A percentile compares a stretch with the other conserved stretches of the same genome.
These are phyloP conservation scores for Solanum hybrid DNA, from an alignment of 305 asterid genomes.

Conservation along the genomic window DNA sequence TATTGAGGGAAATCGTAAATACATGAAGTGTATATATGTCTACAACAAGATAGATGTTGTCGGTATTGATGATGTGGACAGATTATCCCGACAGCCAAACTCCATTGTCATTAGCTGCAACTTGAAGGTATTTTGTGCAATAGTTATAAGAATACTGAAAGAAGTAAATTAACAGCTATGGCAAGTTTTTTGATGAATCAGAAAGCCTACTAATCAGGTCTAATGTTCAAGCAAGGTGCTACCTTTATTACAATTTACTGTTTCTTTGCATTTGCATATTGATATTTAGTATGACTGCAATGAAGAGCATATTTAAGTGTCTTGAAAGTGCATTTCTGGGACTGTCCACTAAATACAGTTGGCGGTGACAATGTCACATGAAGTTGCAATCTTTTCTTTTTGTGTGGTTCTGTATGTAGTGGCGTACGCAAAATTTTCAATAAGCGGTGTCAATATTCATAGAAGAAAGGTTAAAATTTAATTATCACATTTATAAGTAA, in stretches of 20 bases:
- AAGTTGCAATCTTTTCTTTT: not conserved
- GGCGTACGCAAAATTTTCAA: not conserved
- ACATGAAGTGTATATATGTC: constrained; percentile 87
- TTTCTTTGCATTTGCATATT: not conserved
- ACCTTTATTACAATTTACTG: not conserved
- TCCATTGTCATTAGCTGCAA: constrained; percentile 94
- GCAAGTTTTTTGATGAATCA: not conserved
- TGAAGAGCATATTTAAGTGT: not conserved
- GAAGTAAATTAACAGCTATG: not conserved
- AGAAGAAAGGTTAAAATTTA: not conserved
- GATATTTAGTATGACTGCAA: not conserved
- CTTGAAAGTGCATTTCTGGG: not conserved
- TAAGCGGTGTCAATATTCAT: not conserved
- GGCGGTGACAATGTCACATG: not conserved
- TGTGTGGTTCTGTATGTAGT: not conserved
- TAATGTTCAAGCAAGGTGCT: not conserved
- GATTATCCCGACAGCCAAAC: constrained; percentile 81
- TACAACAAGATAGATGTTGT: constrained; percentile 96
- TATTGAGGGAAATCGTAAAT: constrained; percentile 95
- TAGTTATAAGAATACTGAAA: not conserved
- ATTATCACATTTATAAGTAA: not conserved
- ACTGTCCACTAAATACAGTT: not conserved
- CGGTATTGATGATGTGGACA: constrained; percentile 94
- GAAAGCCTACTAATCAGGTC: not conserved
- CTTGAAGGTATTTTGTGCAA: constrained; percentile 36